Percentiles rank a stretch among this genome's conserved stretches.
These are phyloP conservation scores for Starmerella lactis-condensi DNA, from an alignment of 805 yeast genomes.

Conservation along the genomic window DNA sequence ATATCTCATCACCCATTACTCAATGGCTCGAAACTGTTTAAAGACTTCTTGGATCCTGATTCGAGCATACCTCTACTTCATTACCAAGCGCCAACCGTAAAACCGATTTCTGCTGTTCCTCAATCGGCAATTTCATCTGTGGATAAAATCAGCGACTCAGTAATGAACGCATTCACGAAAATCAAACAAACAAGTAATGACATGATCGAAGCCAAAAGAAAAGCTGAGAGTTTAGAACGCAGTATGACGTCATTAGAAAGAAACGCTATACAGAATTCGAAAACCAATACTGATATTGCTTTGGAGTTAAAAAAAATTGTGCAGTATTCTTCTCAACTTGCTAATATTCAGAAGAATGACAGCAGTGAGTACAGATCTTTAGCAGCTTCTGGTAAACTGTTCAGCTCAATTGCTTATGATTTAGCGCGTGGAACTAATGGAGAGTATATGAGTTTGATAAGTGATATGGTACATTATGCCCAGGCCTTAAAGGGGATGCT, in stretches of 20 bases:
- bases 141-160: conserved; percentile 75
- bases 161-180: conserved; percentile 84
- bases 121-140: conserved; percentile 9
- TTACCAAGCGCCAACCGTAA: no score
- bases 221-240: conserved; percentile 67
- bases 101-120: conserved; percentile 2
- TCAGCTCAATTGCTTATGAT: conserved; percentile 27
- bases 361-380: conserved; percentile 27
- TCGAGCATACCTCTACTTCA: no score
- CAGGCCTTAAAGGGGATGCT: conserved; percentile 46
- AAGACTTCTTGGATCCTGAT: conserved; percentile 39
- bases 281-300: conserved; percentile 53
- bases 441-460: conserved; percentile 61
- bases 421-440: conserved; percentile 45
- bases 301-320: conserved; percentile 57
- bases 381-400: conserved; percentile 30
- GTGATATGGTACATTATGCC: conserved; percentile 73
- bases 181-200: conserved; percentile 47
- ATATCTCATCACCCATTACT: conserved; percentile 57
- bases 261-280: conserved; percentile 52
- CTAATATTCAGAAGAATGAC: conserved; percentile 34
- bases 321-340: conserved; percentile 47
- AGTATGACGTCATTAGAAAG: conserved; percentile 62
- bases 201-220: conserved; percentile 64
- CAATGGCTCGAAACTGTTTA: conserved; percentile 49